Evolutionary conservation across 2,329 filamentous ascomycete species (phyloP).

Genomic region (Aspergillus sp.): DNA sequence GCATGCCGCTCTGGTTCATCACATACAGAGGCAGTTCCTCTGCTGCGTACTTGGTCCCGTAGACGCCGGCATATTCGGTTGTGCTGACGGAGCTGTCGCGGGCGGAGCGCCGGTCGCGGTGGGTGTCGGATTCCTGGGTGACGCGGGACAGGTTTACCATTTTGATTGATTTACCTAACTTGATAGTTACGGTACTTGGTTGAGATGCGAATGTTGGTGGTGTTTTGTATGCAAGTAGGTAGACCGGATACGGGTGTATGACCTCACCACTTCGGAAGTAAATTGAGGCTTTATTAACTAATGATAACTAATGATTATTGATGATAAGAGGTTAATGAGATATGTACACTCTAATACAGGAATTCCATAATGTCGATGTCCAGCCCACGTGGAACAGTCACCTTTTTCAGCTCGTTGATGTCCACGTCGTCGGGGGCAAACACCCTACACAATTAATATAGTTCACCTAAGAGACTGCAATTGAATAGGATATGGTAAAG

Average conservation of each 20-base stretch:
- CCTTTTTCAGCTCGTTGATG: conserved; percentile 4
- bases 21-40: conserved; percentile 75
- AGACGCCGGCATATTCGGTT: conserved; percentile 62
- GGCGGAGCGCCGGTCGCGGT: conserved; percentile 11
- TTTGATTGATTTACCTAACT: conserved; percentile 7
- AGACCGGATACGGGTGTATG: conserved; percentile 2
- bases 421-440: conserved; percentile 5
- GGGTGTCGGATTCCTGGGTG: conserved; percentile 30
- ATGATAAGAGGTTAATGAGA: background rate
- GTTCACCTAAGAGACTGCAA: background rate
- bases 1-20: conserved; percentile 89
- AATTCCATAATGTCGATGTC: conserved; percentile 5
- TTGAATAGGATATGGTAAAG: too few species aligned
- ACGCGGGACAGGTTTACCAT: conserved; percentile 41
- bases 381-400: conserved; percentile 5
- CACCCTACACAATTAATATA: conserved; percentile 3
- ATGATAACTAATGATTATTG: background rate
- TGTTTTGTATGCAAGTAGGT: too few species aligned
- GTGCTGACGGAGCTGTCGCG: conserved; percentile 30
- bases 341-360: background rate
- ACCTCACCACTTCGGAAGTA: conserved; percentile 12
- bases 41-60: conserved; percentile 79
- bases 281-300: background rate
- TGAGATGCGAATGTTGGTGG: too few species aligned
- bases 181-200: background rate